Base-by-base conservation (phyloP, 192 early-diverging fungal species). In the Globomyces pollinis-pini region DNA sequence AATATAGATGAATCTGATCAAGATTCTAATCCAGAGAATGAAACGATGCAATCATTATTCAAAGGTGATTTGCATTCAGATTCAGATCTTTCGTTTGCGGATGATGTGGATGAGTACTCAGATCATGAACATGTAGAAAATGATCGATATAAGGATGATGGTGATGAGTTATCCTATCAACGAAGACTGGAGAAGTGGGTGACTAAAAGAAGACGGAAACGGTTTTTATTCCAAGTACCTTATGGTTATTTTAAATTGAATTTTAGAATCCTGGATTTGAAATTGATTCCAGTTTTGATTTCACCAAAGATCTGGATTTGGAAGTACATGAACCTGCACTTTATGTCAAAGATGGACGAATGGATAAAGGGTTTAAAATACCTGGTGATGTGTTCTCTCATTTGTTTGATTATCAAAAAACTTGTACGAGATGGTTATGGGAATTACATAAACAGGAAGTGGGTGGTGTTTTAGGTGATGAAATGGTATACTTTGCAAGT, bases 391-490 rank as follows among this genome's bases (percentile, higher is more conserved):
- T 98, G 36, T 86, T 84, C 65, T 62, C 65, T 13, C 75, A 78
- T 18, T 70, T 98, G 1, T 90, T 98, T 59, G 91, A 86, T 44
- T 96, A 98, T 64, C 95, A 98, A 68, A 80, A 83, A 57, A 86
- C 89, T 16, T 85, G 90, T 41, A 63, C 87, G 4, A 72, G 76
- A 26, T 98, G 95, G 95, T 69, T 98, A 32, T 88, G 83, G 81
- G 44, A 93, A 53, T 71, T 96, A 39, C 87, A 94, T 66, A 72
- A 73, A 41, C 90, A 94, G 63, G 76, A 89, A 33, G 83, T 86
- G 0, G 95, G 95, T 1, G 95, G 95, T 0, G 88, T 98, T 21
- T 72, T 96, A 21, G 93, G 91, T 21, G 93, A 96, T 69, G 91
- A 94, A 65, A 94, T 96, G 93, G 85, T 82, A 38, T 73, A 33